Percentiles rank a stretch among this genome's conserved stretches.
These are phyloP conservation scores for Leucosporidium scottii DNA, from an alignment of 768 basidiomycete species.

Conservation along the genomic window DNA sequence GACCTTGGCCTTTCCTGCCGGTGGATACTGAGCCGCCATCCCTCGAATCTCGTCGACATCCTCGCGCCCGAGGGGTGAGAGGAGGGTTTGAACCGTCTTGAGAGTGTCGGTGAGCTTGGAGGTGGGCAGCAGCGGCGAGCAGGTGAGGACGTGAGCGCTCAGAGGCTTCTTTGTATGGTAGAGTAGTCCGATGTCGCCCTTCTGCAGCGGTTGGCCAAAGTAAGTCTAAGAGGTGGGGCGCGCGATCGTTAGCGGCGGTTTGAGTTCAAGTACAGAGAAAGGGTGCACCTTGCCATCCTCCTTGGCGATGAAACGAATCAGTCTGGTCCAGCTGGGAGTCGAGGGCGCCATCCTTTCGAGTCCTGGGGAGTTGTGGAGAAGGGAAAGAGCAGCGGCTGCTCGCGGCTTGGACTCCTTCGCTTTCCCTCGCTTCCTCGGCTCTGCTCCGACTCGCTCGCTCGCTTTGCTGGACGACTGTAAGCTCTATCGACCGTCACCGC, in stretches of 20 bases:
- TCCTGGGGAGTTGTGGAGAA: not conserved
- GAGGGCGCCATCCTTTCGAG: not conserved
- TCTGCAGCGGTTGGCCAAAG: constrained; percentile 16
- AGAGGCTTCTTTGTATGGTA: not conserved
- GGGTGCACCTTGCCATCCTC: constrained; percentile 26
- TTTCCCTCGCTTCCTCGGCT: no score
- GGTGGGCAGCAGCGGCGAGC: not conserved
- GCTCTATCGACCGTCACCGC: no score
- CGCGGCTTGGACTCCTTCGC: no score
- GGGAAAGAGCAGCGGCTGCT: no score
- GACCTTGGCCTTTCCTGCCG: not conserved
- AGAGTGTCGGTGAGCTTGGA: not conserved
- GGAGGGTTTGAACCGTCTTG: constrained; percentile 19
- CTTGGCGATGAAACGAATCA: constrained; percentile 26
- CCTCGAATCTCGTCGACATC: constrained; percentile 21
- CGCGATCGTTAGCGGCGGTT: not conserved
- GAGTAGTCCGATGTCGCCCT: constrained; percentile 17
- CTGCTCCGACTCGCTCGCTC: no score
- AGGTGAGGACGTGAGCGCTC: constrained; percentile 12
- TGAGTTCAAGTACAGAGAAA: not conserved
- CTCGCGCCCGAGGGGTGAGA: constrained; percentile 10
- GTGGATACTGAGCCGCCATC: constrained; percentile 23
- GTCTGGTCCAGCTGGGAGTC: not conserved
- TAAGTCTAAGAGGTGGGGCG: not conserved
- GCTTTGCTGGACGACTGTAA: no score